A percentile compares a stretch with the other conserved stretches of the same genome.
These are phyloP conservation scores for Phialophora verrucosa DNA, from an alignment of 2,329 filamentous ascomycete species.

Conservation along the genomic window DNA sequence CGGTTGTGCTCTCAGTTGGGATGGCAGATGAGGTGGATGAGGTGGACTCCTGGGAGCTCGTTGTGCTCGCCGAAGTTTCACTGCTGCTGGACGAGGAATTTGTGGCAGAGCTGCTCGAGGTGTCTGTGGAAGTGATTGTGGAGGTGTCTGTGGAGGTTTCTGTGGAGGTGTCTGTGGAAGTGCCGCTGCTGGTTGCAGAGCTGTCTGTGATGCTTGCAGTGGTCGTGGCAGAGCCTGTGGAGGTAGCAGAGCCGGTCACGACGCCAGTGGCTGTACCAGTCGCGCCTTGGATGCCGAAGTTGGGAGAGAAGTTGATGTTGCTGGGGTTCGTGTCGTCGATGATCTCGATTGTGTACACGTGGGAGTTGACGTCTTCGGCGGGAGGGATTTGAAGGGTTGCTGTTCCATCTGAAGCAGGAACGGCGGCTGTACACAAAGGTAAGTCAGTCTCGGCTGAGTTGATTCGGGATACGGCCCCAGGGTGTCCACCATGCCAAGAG, in stretches of 20 bases:
- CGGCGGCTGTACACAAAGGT: constrained; percentile 46
- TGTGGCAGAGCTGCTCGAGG: constrained; percentile 27
- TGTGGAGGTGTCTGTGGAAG: constrained; percentile 32
- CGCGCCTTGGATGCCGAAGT: constrained; percentile 57
- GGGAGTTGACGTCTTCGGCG: constrained; percentile 48
- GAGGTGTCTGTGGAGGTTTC: constrained; percentile 33
- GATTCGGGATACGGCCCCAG: not conserved
- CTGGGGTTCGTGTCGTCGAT: constrained; percentile 52
- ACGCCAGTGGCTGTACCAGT: constrained; percentile 46
- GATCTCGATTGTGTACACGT: constrained; percentile 61
- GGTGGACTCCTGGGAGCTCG: constrained; percentile 21
- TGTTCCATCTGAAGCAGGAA: constrained; percentile 55
- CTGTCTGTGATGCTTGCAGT: constrained; percentile 38
- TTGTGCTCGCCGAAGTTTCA: constrained; percentile 36
- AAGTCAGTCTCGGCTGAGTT: not conserved
- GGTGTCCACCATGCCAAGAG: no score
- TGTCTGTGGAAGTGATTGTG: constrained; percentile 23
- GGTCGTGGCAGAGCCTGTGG: constrained; percentile 37
- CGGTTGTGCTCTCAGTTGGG: constrained; percentile 42
- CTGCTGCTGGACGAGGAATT: constrained; percentile 38
- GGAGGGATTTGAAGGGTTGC: constrained; percentile 56
- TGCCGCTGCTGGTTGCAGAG: constrained; percentile 27
- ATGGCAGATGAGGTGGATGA: constrained; percentile 26
- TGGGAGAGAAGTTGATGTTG: constrained; percentile 59
- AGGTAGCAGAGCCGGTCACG: constrained; percentile 36